Evolutionary conservation across 1,139 yeast species (phyloP).

Genomic region (Protomyces inundatus): DNA sequence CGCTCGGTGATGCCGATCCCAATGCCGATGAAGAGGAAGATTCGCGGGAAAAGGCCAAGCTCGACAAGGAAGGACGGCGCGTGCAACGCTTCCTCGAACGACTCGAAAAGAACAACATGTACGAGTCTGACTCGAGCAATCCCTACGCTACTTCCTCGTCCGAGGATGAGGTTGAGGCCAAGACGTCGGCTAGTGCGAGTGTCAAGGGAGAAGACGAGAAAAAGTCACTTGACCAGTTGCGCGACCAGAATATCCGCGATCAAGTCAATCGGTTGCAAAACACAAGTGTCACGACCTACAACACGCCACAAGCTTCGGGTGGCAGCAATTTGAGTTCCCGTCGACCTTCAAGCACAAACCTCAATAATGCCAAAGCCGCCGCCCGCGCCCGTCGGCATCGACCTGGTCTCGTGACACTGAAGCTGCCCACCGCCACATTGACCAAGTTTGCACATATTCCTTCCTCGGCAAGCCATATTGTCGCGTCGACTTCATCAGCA

Average conservation of each 20-base stretch:
- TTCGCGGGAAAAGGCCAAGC: conserved; percentile 63
- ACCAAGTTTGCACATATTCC: conserved; percentile 10
- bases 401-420: conserved; percentile 7
- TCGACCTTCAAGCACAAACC: conserved; percentile 11
- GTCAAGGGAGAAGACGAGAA: conserved; percentile 24
- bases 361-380: conserved; percentile 9
- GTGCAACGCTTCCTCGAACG: conserved; percentile 77
- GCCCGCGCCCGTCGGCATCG: conserved; percentile 7
- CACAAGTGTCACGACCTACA: conserved; percentile 16
- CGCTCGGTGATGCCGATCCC: conserved; percentile 58
- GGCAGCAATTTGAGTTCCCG: conserved; percentile 14
- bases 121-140: conserved; percentile 79
- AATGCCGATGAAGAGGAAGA: conserved; percentile 50
- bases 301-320: conserved; percentile 3
- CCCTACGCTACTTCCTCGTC: conserved; percentile 30
- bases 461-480: neutral
- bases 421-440: neutral
- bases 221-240: conserved; percentile 10
- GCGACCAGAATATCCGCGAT: conserved; percentile 22
- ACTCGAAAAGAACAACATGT: conserved; percentile 81
- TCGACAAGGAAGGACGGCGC: conserved; percentile 87
- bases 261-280: conserved; percentile 21
- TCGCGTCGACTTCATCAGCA: no score
- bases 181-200: conserved; percentile 19
- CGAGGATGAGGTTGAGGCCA: conserved; percentile 22